Base-by-base conservation (phyloP, 352 stramenopile genomes). In the Peronospora destructor region DNA sequence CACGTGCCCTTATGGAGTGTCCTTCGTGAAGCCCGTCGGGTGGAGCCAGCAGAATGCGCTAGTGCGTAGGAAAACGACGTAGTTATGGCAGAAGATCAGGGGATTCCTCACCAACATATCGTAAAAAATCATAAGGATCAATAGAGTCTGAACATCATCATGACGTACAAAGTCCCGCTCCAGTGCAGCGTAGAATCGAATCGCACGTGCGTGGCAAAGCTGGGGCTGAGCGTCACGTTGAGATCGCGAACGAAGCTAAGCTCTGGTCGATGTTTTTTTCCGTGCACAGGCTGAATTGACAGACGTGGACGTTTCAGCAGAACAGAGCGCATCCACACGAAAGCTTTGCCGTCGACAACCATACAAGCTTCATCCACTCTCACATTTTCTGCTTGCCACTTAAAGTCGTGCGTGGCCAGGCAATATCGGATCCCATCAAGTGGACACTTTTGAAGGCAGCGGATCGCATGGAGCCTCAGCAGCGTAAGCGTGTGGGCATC, bases 401-500 rank as follows among this genome's bases (percentile, higher is more conserved):
- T 17, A 45, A 32, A 4, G 19, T 45, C 38, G 14, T 42, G n/a
- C 6, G 36, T 28, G 9, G 3, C 3, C 19, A 21, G 3, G 19
- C 19, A 21, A n/a, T 7, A n/a, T 14, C 4, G 17, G 6, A 42
- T 4, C 14, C 11, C 39, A 33, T 32, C 10, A 12, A 32, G 6
- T 45, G 4, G 21, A 14, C 13, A 14, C 17, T 5, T 42, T 34
- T 21, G 28, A 46, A 41, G 17, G 28, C 8, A 4, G 21, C 4
- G 8, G 48, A 46, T 40, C 42, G n/a, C 37, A 67, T 66, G 57
- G 61, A 66, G 45, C 44, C 54, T 21, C 51, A 63, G 11, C 52
- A 66, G 10, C 62, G 58, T 36, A 71, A 66, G 49, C 47, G 45
- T 17, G 66, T 69, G 59, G 56, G 54, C 28, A 62, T 70, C 49